Evolutionary conservation across 352 stramenopile species (phyloP), one percentile per base, ranked within the genome.

Genomic region (Peronospora farinosa): DNA sequence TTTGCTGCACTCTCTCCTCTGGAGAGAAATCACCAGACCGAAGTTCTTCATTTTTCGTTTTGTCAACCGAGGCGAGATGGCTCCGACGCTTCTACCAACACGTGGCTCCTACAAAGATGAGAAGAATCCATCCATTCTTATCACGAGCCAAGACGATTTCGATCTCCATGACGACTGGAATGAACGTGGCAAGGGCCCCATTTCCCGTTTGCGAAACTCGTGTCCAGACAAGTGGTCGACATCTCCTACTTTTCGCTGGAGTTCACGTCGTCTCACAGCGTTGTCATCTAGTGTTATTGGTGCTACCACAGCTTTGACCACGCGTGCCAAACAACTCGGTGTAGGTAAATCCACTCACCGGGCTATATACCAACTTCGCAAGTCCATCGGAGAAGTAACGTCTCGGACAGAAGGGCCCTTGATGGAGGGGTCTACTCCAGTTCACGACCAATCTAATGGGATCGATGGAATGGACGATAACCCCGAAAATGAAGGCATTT

Each of bases 61-160:
- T 41, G n/a, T 47, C 17, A 11, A 28, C n/a, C 8, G 13, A 9
- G 40, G 25, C 23, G 23, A 30, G 17, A 63, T 64, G 59, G 17
- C 54, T 19, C 39, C 48, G 5, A 52, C n/a, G 17, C 17, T 58
- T 17, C 42, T 42, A 21, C 53, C 40, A 28, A 17, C 53, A 9
- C 40, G 40, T 15, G 38, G 43, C 12, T 49, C 46, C 44, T 40
- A 40, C 39, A 47, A 56, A 21, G 31, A 53, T 11, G 37, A 58
- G 13, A 44, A 55, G 21, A 62, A 40, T 7, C 38, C 57, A 23
- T 68, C 60, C 16, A 63, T 68, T 31, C 60, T 68, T 27, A 31
- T 44, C 25, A 33, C 53, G 11, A 51, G 19, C 7, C 45, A 50
- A 32, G 51, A 63, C 13, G 47, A 68, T 21, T 49, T 51, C 36